Evolutionary conservation across 495 filamentous ascomycete species (phyloP), one percentile per base, ranked within the genome.

Genomic region (Pyrenula aspistea): DNA sequence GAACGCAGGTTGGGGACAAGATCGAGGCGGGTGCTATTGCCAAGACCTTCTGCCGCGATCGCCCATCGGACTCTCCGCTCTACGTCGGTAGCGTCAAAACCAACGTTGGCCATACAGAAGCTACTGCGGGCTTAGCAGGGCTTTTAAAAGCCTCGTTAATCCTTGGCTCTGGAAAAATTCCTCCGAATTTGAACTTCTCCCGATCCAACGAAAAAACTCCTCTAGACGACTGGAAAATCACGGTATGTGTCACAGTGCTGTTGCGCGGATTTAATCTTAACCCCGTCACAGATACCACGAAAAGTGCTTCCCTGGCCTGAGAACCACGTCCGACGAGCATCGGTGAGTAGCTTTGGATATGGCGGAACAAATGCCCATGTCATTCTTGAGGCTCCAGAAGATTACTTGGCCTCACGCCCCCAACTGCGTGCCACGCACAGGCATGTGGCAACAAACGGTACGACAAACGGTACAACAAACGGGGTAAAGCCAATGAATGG

Each of bases 11-110:
- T 3, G 74, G 74, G 3, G 73, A 77, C 53, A 24, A 24, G 0
- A 55, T 56, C 1, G 71, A 77, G 53, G 63, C 66, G 31, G 2
- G 47, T 1, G 65, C 70, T 2, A 62, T 75, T 10, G 49, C 49
- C 1, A 59, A 65, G 2, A 56, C 69, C 4, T 71, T 71, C 22
- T 10, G 49, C 20, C 48, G 60, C 12, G 25, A 47, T 8, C 55
- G 55, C 21, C 60, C 48, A 77, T 63, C 71, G 1, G 78, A 87
- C 56, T 73, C 82, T 61, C 79, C 84, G 2, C 74, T 91, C 0
- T 78, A 81, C 60, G 71, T 91, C 0, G 88, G 87, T 22, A 78
- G 86, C 0, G 77, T 86, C 55, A 90, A 90, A 62, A 81, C 87
- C 1, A 67, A 67, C 47, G 58, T 70, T 10, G 70, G 70, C 12